Base-by-base conservation (phyloP, 2,329 filamentous ascomycete genomes). In the Leptographium lundbergii region DNA sequence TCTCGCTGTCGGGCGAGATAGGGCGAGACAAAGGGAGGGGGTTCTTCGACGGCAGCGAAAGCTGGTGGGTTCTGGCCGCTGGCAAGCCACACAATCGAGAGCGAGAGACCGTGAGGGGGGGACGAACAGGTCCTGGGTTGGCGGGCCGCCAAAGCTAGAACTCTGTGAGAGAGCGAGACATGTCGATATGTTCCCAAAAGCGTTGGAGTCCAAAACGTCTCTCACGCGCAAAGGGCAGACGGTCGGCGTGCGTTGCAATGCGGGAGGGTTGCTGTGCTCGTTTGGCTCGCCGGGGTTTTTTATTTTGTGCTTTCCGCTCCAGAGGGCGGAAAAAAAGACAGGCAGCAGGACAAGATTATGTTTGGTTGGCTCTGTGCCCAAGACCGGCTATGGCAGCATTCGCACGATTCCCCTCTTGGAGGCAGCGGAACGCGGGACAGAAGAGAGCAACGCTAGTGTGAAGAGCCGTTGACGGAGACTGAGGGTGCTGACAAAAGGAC, bases 71-170 rank as follows among this genome's bases (percentile, higher is more conserved):
- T 17, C 42, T 45, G 7, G 42, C 6, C 6, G 17, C 13, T 42
- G 17, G 39, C 39, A 19, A 42, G 17, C 17, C 17, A 7, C 42
- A 45, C 42, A 45, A n/a, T 45, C 19, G 42, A 45, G 39, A n/a
- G 14, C 14, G 39, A 42, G 42, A 45, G 42, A 45, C 42, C n/a
- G n/a, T n/a, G n/a, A n/a, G 14, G 7, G 7, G 54, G 27, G 24
- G 17, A 19, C 11, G 10, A 36, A 47, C 24, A n/a, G 25, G 47
- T 59, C 60, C 58, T 57, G 59, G 14, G 69, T 71, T 71, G 71
- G 71, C 70, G 62, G 63, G 62, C 63, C 66, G 71, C 71, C 71
- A 73, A 69, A 71, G 68, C 71, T 70, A 73, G 63, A 68, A 71
- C 65, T 65, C 65, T 59, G 66, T 68, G 66, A 67, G 65, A 65